These are phyloP conservation scores for Pseudogymnoascus sp. DNA, from an alignment of 2,329 filamentous ascomycete species.

Conservation along the genomic window DNA sequence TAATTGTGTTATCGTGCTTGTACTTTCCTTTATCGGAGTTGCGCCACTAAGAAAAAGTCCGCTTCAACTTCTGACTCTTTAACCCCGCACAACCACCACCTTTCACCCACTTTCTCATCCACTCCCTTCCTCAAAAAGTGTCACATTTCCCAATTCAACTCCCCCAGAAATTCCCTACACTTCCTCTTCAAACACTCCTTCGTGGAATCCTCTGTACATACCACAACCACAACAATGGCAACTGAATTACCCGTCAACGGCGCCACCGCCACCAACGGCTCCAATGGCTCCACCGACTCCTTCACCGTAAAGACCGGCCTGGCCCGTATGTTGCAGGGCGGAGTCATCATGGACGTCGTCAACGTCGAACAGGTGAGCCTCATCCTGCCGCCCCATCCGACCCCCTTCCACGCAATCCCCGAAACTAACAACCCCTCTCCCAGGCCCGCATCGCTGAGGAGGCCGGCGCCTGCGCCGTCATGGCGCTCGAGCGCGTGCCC, in stretches of 20 bases:
- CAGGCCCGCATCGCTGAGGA: constrained; percentile 88
- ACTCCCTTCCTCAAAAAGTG: background rate
- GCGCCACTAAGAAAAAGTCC: background rate
- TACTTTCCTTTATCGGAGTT: background rate
- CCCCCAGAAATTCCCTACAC: background rate
- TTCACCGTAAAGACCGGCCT: constrained; percentile 93
- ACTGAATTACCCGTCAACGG: constrained; percentile 38
- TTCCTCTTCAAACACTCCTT: background rate
- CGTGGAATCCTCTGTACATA: background rate
- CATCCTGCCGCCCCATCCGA: too few relatives aligned
- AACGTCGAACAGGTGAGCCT: constrained; percentile 61
- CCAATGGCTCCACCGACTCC: constrained; percentile 27
- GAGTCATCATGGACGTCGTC: constrained; percentile 99
- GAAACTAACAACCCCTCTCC: too few relatives aligned
- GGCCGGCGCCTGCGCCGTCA: constrained; percentile 90
- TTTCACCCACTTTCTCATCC: background rate
- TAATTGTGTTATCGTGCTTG: background rate
- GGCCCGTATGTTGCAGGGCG: constrained; percentile 97
- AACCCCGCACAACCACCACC: background rate
- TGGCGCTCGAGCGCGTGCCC: constrained; percentile 95
- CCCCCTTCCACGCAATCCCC: too few relatives aligned
- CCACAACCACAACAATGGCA: constrained; percentile 34
- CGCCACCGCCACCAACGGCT: constrained; percentile 16
- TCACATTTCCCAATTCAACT: background rate
- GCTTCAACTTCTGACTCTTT: background rate